Percentiles rank a stretch among this genome's conserved stretches.
These are phyloP conservation scores for Oryza rufipogon DNA, from an alignment of 176 grass and related monocot genomes.

Conservation along the genomic window DNA sequence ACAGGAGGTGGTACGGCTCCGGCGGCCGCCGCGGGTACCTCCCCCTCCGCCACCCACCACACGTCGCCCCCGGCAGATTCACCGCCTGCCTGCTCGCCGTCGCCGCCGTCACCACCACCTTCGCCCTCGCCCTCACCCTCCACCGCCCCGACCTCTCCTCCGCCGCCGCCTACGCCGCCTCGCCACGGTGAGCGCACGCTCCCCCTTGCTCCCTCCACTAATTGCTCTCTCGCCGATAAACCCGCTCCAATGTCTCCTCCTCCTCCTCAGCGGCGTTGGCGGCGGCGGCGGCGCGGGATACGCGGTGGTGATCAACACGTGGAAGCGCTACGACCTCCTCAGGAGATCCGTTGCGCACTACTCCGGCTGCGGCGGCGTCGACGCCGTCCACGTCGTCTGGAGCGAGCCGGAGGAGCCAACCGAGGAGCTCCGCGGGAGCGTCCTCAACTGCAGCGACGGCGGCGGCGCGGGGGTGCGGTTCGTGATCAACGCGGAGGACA, in stretches of 20 bases:
- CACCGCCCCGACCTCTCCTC: not conserved
- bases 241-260: not conserved
- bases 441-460: slow-evolving; percentile 28
- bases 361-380: slow-evolving; percentile 61
- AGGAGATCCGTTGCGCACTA: slow-evolving; percentile 67
- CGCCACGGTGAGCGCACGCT: slow-evolving; percentile 32
- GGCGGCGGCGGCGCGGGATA: slow-evolving; percentile 54
- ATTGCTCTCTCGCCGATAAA: not conserved
- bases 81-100: slow-evolving; percentile 33
- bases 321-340: slow-evolving; percentile 76
- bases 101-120: slow-evolving; percentile 33
- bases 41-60: not conserved
- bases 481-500: slow-evolving; percentile 63
- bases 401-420: slow-evolving; percentile 74
- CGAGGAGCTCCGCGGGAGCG: slow-evolving; percentile 41
- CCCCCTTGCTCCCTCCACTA: too few relatives aligned
- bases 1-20: slow-evolving; percentile 39
- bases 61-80: slow-evolving; percentile 18
- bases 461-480: slow-evolving; percentile 35
- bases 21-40: slow-evolving; percentile 25
- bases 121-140: slow-evolving; percentile 27
- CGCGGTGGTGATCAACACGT: slow-evolving; percentile 89
- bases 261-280: not conserved
- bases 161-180: not conserved
- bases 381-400: slow-evolving; percentile 82